These are phyloP conservation scores for Nosema bombycis DNA, from an alignment of 371 early-diverging fungal genomes.

Conservation along the genomic window DNA sequence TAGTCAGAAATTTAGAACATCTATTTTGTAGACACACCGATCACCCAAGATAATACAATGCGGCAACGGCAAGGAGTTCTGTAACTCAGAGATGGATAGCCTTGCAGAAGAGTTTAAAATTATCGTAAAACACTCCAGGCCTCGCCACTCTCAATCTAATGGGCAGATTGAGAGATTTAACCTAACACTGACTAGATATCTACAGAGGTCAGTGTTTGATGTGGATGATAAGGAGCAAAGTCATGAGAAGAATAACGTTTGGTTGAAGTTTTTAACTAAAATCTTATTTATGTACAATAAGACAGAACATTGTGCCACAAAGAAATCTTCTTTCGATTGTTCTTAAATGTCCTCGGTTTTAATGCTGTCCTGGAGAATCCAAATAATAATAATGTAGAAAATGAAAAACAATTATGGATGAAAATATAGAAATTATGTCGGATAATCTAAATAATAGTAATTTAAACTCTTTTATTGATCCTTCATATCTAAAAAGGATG, in stretches of 20 bases:
- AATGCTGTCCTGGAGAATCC: too few species aligned
- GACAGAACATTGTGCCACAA: background rate
- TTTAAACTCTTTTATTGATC: too few species aligned
- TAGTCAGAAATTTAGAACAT: background rate
- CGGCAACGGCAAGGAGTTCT: background rate
- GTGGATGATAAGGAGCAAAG: background rate
- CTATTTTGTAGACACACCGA: background rate
- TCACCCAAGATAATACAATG: background rate
- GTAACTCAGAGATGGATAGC: background rate
- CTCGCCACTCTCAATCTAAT: background rate
- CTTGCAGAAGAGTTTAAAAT: background rate
- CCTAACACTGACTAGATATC: background rate
- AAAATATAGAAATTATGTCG: too few species aligned
- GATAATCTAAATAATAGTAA: too few species aligned
- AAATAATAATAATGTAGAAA: too few species aligned
- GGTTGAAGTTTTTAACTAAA: background rate
- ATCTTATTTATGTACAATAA: background rate
- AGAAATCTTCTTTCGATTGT: background rate
- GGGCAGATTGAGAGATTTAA: background rate
- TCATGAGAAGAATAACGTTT: background rate
- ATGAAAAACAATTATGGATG: too few species aligned
- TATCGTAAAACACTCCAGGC: background rate
- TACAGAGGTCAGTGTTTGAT: background rate
- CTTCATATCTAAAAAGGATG: too few species aligned
- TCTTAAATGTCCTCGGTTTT: too few species aligned